These are phyloP conservation scores for Trichoderma sp. DNA, from an alignment of 2,329 filamentous ascomycete genomes.

Conservation along the genomic window DNA sequence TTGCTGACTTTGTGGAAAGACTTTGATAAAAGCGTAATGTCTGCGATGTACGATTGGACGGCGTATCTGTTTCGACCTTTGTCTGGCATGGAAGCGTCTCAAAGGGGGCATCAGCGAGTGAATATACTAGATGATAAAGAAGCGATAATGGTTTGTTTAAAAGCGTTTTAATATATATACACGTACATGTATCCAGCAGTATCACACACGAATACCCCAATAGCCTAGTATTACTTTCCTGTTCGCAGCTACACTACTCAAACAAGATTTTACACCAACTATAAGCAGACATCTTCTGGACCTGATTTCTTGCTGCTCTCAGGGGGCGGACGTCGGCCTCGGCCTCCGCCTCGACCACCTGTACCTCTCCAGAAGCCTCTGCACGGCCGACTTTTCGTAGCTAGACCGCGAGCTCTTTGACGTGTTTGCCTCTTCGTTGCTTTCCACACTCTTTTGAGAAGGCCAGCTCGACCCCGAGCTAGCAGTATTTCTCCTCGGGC, in stretches of 20 bases:
- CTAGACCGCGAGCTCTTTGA: conserved; percentile 10
- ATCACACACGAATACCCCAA: background rate
- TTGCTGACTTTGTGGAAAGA: background rate
- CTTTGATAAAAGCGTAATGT: conserved; percentile 9
- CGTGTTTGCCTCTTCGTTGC: conserved; percentile 7
- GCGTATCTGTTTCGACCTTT: background rate
- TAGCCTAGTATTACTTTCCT: background rate
- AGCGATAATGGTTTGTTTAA: too few species aligned
- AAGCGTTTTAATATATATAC: background rate
- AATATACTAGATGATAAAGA: background rate
- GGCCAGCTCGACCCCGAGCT: conserved; percentile 20
- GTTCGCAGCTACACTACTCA: background rate
- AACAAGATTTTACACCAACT: background rate
- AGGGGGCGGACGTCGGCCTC: conserved; percentile 19
- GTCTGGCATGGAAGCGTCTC: conserved; percentile 3
- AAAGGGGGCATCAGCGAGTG: background rate
- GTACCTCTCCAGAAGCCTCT: conserved; percentile 18
- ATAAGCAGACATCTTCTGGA: too few species aligned
- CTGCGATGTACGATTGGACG: background rate
- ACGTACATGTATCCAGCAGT: background rate
- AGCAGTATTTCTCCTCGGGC: conserved; percentile 10
- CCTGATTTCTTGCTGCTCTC: background rate
- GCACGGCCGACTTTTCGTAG: conserved; percentile 17
- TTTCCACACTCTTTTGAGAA: conserved; percentile 12
- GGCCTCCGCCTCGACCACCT: conserved; percentile 11